Evolutionary conservation across 2,329 filamentous ascomycete genomes (phyloP).

Genomic region (Fusarium humuli): DNA sequence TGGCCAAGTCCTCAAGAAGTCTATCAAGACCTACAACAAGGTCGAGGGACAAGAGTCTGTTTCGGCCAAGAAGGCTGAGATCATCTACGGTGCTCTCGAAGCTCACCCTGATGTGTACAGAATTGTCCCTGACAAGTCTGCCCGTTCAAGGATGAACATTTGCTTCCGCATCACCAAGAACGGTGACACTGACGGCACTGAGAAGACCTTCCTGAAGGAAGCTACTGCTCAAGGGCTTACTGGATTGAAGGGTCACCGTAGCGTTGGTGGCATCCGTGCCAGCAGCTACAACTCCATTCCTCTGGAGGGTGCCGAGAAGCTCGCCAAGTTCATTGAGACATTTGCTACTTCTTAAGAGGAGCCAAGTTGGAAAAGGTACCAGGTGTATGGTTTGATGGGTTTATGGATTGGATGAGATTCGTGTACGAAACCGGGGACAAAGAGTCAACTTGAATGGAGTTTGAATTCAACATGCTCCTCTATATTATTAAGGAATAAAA

Average conservation of each 20-base stretch:
- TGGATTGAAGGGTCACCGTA: conserved; percentile 89
- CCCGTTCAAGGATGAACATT: conserved; percentile 92
- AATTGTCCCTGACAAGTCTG: conserved; percentile 79
- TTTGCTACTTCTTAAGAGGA: conserved; percentile 56
- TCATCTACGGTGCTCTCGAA: conserved; percentile 84
- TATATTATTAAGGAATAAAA: background rate
- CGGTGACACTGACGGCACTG: conserved; percentile 73
- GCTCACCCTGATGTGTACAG: conserved; percentile 77
- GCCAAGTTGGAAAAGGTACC: background rate
- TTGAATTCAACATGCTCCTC: conserved; percentile 43
- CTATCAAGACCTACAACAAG: conserved; percentile 74
- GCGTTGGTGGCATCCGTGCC: conserved; percentile 76
- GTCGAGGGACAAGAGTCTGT: conserved; percentile 82
- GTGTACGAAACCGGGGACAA: background rate
- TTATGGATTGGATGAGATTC: background rate
- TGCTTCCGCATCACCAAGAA: conserved; percentile 80
- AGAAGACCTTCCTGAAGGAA: conserved; percentile 83
- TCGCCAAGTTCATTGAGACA: conserved; percentile 70
- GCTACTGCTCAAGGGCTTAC: conserved; percentile 75
- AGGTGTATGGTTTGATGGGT: conserved; percentile 3
- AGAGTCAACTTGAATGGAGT: conserved; percentile 25
- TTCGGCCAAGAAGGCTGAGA: conserved; percentile 77
- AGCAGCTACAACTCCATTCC: conserved; percentile 91
- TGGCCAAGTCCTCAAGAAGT: conserved; percentile 84
- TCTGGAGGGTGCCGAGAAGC: conserved; percentile 73